phyloP scores from a whole-genome alignment of 1,139 yeast genomes.

The Lizanozyma gosingica region DNA sequence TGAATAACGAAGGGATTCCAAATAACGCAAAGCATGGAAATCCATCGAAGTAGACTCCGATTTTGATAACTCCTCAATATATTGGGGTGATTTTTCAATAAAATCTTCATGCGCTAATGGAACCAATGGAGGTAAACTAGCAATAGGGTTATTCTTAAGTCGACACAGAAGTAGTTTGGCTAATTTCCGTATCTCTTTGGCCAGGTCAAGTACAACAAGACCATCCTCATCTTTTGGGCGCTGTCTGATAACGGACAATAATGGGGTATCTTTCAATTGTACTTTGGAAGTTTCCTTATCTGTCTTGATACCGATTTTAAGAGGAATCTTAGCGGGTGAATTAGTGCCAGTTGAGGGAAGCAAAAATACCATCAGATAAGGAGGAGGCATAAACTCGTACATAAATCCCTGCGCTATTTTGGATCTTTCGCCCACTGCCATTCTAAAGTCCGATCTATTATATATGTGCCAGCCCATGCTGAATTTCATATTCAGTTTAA shows the following conservation, averaged over 20 bases:
- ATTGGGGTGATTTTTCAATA: not conserved
- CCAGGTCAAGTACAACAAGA: too few relatives aligned
- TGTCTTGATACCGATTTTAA: too few relatives aligned
- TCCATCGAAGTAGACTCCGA: too few relatives aligned
- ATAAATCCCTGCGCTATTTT: not conserved
- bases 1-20: conserved; percentile 13
- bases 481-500: not conserved
- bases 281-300: too few relatives aligned
- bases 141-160: too few relatives aligned
- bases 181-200: too few relatives aligned
- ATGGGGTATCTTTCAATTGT: too few relatives aligned
- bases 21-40: conserved; percentile 4
- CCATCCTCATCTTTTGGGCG: too few relatives aligned
- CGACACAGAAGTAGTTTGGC: too few relatives aligned
- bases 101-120: not conserved
- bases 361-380: not conserved
- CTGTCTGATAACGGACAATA: too few relatives aligned
- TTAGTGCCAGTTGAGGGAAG: not conserved
- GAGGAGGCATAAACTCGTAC: not conserved
- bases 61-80: not conserved
- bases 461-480: not conserved
- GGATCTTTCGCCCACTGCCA: not conserved
- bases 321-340: not conserved
- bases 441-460: not conserved
- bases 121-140: not conserved